Conservation (phyloP, 306 rosid genomes). For the Trifolium pratense region DNA sequence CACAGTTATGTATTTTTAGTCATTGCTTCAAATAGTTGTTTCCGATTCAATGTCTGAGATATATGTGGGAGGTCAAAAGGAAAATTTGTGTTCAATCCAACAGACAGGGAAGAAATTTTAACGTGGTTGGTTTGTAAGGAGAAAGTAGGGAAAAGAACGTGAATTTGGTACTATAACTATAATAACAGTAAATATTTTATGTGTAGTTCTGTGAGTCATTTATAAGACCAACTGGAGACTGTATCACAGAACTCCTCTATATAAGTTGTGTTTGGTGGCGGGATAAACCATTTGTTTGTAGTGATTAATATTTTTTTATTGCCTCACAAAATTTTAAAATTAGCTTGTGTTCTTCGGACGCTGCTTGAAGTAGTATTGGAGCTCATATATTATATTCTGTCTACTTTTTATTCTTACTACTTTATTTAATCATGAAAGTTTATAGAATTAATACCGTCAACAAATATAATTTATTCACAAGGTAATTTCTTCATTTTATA, state of each 20-base stretch:
- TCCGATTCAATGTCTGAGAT: not conserved
- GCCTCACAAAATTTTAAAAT: too few species aligned
- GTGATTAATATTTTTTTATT: too few species aligned
- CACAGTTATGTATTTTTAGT: not conserved
- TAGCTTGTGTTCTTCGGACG: not conserved
- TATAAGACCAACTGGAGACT: not conserved
- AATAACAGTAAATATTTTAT: not conserved
- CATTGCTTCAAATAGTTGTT: constrained; percentile 3
- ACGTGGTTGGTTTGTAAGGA: constrained; percentile 1
- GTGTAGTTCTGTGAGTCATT: not conserved
- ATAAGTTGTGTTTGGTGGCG: not conserved
- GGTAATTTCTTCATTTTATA: too few species aligned
- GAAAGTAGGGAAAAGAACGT: not conserved
- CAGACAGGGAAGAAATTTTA: not conserved
- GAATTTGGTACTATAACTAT: not conserved
- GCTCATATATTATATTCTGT: too few species aligned
- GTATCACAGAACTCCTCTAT: not conserved
- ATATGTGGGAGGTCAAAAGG: not conserved
- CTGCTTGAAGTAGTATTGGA: not conserved
- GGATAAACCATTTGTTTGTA: not conserved
- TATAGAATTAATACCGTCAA: too few species aligned
- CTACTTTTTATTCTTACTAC: not conserved
- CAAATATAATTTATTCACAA: too few species aligned
- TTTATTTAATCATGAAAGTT: not conserved
- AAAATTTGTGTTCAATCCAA: not conserved